Base-by-base conservation (phyloP, 371 early-diverging fungal genomes). In the Zopfochytrium polystomum region DNA sequence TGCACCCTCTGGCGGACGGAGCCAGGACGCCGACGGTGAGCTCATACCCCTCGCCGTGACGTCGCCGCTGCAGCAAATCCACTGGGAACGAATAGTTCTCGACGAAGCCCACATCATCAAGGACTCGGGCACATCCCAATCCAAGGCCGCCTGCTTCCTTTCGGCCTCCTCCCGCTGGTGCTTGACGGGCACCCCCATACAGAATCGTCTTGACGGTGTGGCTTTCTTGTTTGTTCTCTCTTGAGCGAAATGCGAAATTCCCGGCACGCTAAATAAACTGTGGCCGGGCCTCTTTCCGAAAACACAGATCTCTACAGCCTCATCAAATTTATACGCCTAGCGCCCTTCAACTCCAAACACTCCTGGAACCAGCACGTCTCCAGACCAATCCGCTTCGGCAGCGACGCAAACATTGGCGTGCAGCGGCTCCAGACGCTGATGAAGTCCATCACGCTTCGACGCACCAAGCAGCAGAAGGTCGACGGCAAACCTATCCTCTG, bases 171-270 rank as follows among this genome's bases (percentile, higher is more conserved):
- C 82, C 22, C 81, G 87, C 25, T 89, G 90, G 85, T 82, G 88
- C 42, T 65, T 91, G 46, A 88, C 85, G 30, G 91, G 91, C 23
- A 90, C 91, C 0, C 91, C 91, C 3, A 79, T 90, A 44, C 91
- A 90, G 66, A 90, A 90, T 73, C 73, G 72, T 18, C 20, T 74
- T 0, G 75, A 78, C 51, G 73, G 63, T 66, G 22, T 27, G 63
- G 23, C 3, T 49, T 56, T 48, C 42, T 38, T 48, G 32, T n/a
- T 49, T 3, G 2, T 58, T 18, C 43, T 26, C 35, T 51, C 26
- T 27, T 49, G n/a, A 62, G 7, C 34, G 11, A 22, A 20, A 31
- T 62, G 18, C 3, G n/a, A n/a, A n/a, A n/a, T n/a, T 46, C 3
- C 11, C 34, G 32, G 22, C 23, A n/a, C n/a, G n/a, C n/a, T n/a